These are phyloP conservation scores for Carex littledalei DNA, from an alignment of 176 grass and related monocot species.

Conservation along the genomic window DNA sequence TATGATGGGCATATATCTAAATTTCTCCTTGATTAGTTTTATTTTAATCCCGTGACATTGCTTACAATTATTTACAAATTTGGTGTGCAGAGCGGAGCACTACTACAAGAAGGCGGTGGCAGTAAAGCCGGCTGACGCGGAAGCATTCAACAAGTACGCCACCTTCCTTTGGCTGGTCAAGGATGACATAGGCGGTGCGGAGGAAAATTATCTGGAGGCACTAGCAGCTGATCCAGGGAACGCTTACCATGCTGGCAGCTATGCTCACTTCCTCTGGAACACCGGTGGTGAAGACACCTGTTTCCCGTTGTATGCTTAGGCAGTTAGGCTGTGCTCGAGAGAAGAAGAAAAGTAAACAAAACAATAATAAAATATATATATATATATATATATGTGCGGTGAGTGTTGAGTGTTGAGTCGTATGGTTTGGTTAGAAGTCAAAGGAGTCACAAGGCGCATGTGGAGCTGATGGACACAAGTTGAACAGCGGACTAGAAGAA, in stretches of 20 bases:
- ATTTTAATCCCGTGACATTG: neutral
- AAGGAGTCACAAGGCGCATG: slow-evolving; percentile 6
- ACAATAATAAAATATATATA: too few species aligned
- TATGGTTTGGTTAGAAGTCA: too few species aligned
- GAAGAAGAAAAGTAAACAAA: neutral
- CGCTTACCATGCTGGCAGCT: slow-evolving; percentile 55
- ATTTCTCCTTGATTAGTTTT: neutral
- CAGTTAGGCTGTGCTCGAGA: neutral
- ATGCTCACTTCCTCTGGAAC: slow-evolving; percentile 96
- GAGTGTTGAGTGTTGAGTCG: neutral
- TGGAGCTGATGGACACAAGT: neutral
- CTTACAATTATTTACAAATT: neutral
- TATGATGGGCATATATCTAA: too few species aligned
- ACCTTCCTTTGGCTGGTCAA: slow-evolving; percentile 74
- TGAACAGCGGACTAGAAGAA: neutral
- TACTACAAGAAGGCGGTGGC: slow-evolving; percentile 66
- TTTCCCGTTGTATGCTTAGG: slow-evolving; percentile 39
- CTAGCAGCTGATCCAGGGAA: slow-evolving; percentile 59
- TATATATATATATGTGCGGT: too few species aligned
- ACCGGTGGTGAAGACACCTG: slow-evolving; percentile 96
- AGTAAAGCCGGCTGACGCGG: slow-evolving; percentile 51
- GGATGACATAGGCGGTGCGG: slow-evolving; percentile 61
- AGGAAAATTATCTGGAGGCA: slow-evolving; percentile 73
- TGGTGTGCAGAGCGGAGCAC: slow-evolving; percentile 64
- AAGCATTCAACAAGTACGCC: slow-evolving; percentile 68